A percentile compares a stretch with the other conserved stretches of the same genome.
Conservation (phyloP, 1,284 basidiomycete genomes). For the Puccinia hordei region DNA sequence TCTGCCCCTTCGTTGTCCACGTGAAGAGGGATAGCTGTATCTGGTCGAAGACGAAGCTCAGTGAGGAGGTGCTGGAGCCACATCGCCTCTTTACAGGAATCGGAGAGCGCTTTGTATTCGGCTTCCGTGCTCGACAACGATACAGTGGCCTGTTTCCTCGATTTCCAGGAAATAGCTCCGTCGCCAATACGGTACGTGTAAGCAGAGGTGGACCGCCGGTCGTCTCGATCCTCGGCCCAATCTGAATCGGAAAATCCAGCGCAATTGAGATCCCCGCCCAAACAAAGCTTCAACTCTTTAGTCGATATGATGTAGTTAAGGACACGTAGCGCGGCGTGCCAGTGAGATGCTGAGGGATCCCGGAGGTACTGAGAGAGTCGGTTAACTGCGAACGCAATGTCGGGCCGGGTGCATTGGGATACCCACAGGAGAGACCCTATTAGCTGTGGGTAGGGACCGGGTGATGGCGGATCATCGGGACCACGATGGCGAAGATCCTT, state of each 20-base stretch:
- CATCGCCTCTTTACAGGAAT: constrained; percentile 6
- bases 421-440: not conserved
- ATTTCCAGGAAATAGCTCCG: constrained; percentile 19
- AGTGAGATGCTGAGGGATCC: no score
- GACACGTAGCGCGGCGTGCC: no score
- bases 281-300: not conserved
- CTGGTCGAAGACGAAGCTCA: no score
- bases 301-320: not conserved
- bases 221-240: constrained; percentile 18
- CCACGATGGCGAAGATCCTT: not conserved
- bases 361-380: no score
- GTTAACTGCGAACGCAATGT: no score
- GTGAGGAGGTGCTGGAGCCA: constrained; percentile 9
- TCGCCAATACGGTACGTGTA: not conserved
- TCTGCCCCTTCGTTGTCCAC: no score
- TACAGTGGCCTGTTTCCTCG: constrained; percentile 11
- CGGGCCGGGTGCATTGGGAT: constrained; percentile 24
- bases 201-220: not conserved
- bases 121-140: not conserved
- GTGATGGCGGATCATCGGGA: no score
- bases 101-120: constrained; percentile 18
- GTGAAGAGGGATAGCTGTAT: no score
- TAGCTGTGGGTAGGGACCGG: no score
- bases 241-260: constrained; percentile 15
- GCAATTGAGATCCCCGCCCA: not conserved